Percentiles rank a stretch among this genome's conserved stretches.
These are phyloP conservation scores for Pseudogymnoascus sp. DNA, from an alignment of 2,329 filamentous ascomycete species.

Conservation along the genomic window DNA sequence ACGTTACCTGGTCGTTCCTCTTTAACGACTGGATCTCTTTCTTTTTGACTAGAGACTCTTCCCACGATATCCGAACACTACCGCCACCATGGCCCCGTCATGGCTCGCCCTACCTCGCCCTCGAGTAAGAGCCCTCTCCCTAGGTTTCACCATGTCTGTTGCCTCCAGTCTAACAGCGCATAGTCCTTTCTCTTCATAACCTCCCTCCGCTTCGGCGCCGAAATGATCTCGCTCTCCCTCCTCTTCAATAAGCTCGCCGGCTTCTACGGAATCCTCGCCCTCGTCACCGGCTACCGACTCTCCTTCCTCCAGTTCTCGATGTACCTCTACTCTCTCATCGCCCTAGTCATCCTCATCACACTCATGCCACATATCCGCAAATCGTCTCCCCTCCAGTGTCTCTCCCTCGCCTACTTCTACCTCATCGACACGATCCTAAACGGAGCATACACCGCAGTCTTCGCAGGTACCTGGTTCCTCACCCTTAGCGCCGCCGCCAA, in stretches of 20 bases:
- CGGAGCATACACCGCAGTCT: constrained; percentile 69
- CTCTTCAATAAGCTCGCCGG: constrained; percentile 90
- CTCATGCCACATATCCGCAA: constrained; percentile 73
- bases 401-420: constrained; percentile 80
- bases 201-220: constrained; percentile 76
- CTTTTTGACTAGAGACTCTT: neutral
- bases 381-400: constrained; percentile 68
- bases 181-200: constrained; percentile 81
- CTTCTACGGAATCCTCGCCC: constrained; percentile 79
- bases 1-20: neutral
- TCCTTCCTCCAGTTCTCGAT: constrained; percentile 79
- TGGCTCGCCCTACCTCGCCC: neutral
- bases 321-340: constrained; percentile 77
- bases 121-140: neutral
- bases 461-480: constrained; percentile 80
- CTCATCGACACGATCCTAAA: constrained; percentile 75
- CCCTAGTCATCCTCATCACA: constrained; percentile 57
- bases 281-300: constrained; percentile 78
- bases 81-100: constrained; percentile 4
- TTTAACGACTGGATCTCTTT: neutral
- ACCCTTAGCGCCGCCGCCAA: constrained; percentile 39
- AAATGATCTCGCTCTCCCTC: constrained; percentile 73
- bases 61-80: constrained; percentile 5
- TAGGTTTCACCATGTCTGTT: neutral
- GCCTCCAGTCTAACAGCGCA: neutral